Conservation (phyloP, 805 yeast genomes). For the Hanseniaspora meyeri region DNA sequence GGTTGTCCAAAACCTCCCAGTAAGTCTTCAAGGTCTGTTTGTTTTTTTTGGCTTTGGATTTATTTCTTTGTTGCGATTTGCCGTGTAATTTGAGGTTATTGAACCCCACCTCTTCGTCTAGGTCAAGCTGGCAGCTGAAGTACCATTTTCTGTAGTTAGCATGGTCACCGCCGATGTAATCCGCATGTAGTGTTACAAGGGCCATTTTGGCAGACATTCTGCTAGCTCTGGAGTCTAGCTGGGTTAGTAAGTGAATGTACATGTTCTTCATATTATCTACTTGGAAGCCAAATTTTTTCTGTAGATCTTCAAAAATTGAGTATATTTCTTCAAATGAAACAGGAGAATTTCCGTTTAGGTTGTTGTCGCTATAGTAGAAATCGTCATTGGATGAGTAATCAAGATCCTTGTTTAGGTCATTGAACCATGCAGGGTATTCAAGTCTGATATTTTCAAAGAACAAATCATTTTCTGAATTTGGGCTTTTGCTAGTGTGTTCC, state of each 20-base stretch:
- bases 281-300: slow-evolving; percentile 73
- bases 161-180: slow-evolving; percentile 82
- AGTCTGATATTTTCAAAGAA: slow-evolving; percentile 6
- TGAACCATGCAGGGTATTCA: slow-evolving; percentile 29
- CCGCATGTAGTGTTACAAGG: slow-evolving; percentile 65
- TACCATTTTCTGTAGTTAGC: slow-evolving; percentile 88
- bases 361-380: neutral
- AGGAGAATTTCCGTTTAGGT: slow-evolving; percentile 44
- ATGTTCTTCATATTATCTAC: slow-evolving; percentile 63
- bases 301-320: slow-evolving; percentile 45
- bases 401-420: slow-evolving; percentile 16
- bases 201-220: slow-evolving; percentile 65
- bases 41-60: slow-evolving; percentile 31
- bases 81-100: slow-evolving; percentile 43
- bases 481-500: too few relatives aligned
- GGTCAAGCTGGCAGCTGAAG: slow-evolving; percentile 69
- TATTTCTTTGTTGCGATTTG: slow-evolving; percentile 33
- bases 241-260: slow-evolving; percentile 66
- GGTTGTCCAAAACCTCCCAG: slow-evolving; percentile 32
- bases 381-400: neutral
- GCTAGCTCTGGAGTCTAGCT: slow-evolving; percentile 77
- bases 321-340: slow-evolving; percentile 54
- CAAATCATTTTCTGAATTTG: neutral
- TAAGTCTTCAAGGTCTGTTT: slow-evolving; percentile 28
- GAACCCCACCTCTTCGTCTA: slow-evolving; percentile 57